Percentiles rank a stretch among this genome's conserved stretches.
phyloP scores from a whole-genome alignment of 495 filamentous ascomycete species.

The Penicillium ucsense region DNA sequence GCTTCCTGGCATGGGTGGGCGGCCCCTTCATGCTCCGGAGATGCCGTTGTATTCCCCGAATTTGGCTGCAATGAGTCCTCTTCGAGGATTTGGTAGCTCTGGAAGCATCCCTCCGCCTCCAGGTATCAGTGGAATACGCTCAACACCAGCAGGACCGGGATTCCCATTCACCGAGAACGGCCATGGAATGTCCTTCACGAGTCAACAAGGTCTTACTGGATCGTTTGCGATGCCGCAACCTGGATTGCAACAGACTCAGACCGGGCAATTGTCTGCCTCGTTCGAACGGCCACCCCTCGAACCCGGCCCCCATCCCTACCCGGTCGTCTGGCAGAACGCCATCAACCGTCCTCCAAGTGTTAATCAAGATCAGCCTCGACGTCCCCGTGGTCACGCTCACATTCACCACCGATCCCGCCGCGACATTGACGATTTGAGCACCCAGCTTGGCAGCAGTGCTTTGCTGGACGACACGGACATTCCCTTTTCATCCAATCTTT shows the following conservation, averaged over 20 bases:
- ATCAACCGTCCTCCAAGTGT: conserved; percentile 83
- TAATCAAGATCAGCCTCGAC: conserved; percentile 46
- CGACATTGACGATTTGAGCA: conserved; percentile 64
- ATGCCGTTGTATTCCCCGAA: conserved; percentile 49
- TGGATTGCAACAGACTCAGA: conserved; percentile 42
- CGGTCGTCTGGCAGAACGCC: conserved; percentile 70
- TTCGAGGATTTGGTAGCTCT: conserved; percentile 45
- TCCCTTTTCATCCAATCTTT: conserved; percentile 32
- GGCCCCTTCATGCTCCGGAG: conserved; percentile 29
- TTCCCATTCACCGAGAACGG: conserved; percentile 46
- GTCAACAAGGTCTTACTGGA: conserved; percentile 24
- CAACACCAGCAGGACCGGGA: conserved; percentile 51
- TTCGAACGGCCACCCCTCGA: conserved; percentile 43
- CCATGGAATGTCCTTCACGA: conserved; percentile 25
- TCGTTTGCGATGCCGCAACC: conserved; percentile 24
- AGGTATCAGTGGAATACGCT: conserved; percentile 48
- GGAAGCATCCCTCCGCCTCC: conserved; percentile 50
- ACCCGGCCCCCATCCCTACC: conserved; percentile 42
- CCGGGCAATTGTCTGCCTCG: conserved; percentile 50
- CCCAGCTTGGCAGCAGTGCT: conserved; percentile 86
- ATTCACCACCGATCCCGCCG: conserved; percentile 13
- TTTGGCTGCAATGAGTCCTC: conserved; percentile 31
- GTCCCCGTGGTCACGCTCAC: conserved; percentile 28
- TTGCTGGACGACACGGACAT: conserved; percentile 75
- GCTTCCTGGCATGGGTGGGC: conserved; percentile 40